phyloP scores from a whole-genome alignment of 768 basidiomycete species.

The Boletus vinaceobasis region DNA sequence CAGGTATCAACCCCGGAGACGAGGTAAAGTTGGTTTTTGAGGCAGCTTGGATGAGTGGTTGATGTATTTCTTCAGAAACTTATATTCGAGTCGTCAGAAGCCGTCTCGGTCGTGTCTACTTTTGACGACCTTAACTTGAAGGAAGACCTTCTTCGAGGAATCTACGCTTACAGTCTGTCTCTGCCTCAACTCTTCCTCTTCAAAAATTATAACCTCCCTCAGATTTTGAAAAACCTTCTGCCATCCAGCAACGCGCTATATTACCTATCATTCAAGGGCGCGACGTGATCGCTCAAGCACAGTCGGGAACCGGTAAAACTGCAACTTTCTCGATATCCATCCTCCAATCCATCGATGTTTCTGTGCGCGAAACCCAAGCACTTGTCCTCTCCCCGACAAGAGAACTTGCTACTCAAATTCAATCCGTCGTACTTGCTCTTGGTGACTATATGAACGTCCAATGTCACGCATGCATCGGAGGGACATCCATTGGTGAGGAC shows the following conservation, averaged over 20 bases:
- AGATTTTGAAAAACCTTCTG: slow-evolving; percentile 98
- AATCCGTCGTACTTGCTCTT: slow-evolving; percentile 91
- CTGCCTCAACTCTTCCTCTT: background rate
- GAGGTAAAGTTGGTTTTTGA: slow-evolving; percentile 49
- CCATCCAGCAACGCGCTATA: slow-evolving; percentile 98
- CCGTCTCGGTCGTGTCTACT: slow-evolving; percentile 83
- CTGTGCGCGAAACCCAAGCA: slow-evolving; percentile 92
- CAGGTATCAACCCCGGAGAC: slow-evolving; percentile 82
- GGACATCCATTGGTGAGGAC: slow-evolving; percentile 95
- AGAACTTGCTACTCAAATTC: slow-evolving; percentile 98
- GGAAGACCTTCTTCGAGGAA: slow-evolving; percentile 91
- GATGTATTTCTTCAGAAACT: slow-evolving; percentile 58
- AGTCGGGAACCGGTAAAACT: slow-evolving; percentile 99
- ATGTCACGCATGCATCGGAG: slow-evolving; percentile 97
- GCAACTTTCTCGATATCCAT: slow-evolving; percentile 98
- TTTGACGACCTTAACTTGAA: slow-evolving; percentile 91
- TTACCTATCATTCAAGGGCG: slow-evolving; percentile 92
- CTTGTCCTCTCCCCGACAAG: slow-evolving; percentile 97
- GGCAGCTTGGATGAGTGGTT: slow-evolving; percentile 1
- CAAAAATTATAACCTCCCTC: slow-evolving; percentile 14
- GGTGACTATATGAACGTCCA: slow-evolving; percentile 99
- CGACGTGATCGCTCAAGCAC: slow-evolving; percentile 98
- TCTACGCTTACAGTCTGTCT: slow-evolving; percentile 91
- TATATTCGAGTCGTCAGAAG: slow-evolving; percentile 92
- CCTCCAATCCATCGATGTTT: slow-evolving; percentile 95